These are phyloP conservation scores for Paragyromitra xinjiangensis DNA, from an alignment of 495 filamentous ascomycete species.

Conservation along the genomic window DNA sequence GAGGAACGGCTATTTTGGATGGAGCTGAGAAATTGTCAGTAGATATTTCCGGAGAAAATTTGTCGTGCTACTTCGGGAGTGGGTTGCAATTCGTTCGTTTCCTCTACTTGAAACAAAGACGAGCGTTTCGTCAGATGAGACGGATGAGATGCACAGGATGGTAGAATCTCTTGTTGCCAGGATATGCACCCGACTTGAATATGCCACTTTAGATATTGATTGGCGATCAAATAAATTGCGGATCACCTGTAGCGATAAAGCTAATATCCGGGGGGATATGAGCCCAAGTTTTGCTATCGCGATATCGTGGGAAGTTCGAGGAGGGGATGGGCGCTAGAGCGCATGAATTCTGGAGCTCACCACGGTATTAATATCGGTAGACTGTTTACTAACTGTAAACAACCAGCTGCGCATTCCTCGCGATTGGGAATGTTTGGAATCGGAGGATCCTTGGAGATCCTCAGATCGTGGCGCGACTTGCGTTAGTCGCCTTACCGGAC, in stretches of 20 bases:
- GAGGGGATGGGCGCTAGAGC: neutral
- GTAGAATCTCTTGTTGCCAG: conserved; percentile 13
- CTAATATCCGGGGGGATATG: neutral
- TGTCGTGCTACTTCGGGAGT: neutral
- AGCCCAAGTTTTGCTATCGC: neutral
- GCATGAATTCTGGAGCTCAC: neutral
- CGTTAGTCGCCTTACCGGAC: conserved; percentile 20
- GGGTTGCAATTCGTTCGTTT: conserved; percentile 31
- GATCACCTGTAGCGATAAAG: conserved; percentile 20
- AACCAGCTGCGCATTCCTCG: neutral
- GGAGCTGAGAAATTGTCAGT: neutral
- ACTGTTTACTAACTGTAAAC: conserved; percentile 1
- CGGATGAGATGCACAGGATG: conserved; percentile 32
- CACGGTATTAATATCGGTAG: conserved; percentile 10
- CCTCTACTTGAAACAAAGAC: conserved; percentile 33
- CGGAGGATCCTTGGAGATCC: conserved; percentile 37
- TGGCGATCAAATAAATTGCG: conserved; percentile 34
- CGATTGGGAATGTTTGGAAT: conserved; percentile 28
- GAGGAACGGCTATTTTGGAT: neutral
- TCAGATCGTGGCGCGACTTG: conserved; percentile 43
- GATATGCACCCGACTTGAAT: conserved; percentile 22
- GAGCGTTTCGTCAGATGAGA: conserved; percentile 35
- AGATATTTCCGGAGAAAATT: neutral
- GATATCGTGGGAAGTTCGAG: neutral
- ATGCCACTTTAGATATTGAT: conserved; percentile 4